Conservation (phyloP, 805 yeast species). For the Saccharomycopsis javanensis region DNA sequence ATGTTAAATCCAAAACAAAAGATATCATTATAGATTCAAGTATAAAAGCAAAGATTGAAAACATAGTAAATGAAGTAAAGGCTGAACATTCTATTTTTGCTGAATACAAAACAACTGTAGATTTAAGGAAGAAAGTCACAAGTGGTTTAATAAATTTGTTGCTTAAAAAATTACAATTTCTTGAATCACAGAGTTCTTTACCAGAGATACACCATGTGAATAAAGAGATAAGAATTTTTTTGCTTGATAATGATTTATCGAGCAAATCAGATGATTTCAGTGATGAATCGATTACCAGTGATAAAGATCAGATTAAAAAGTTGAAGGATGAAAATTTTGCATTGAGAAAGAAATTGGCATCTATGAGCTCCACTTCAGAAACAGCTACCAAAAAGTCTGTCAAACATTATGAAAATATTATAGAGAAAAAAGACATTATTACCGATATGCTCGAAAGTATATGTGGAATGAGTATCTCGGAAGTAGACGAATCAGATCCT, state of each 20-base stretch:
- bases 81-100: not conserved
- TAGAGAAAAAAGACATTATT: constrained; percentile 15
- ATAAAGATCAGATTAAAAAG: not conserved
- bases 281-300: not conserved
- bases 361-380: not conserved
- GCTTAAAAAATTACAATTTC: not conserved
- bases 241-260: not conserved
- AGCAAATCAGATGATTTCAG: not conserved
- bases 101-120: not conserved
- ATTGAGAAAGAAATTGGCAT: not conserved
- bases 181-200: not conserved
- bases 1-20: not conserved
- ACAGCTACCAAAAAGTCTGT: not conserved
- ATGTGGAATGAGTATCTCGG: constrained; percentile 15
- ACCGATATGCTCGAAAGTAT: constrained; percentile 16
- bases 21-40: not conserved
- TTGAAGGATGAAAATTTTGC: not conserved
- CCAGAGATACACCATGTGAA: not conserved
- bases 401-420: not conserved
- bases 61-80: not conserved
- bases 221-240: not conserved
- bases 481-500: constrained; percentile 23
- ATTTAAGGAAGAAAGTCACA: not conserved
- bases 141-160: not conserved
- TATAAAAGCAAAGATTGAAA: not conserved